A percentile compares a stretch with the other conserved stretches of the same genome.
phyloP scores from a whole-genome alignment of 805 yeast species.

The Nematodospora valgi region DNA sequence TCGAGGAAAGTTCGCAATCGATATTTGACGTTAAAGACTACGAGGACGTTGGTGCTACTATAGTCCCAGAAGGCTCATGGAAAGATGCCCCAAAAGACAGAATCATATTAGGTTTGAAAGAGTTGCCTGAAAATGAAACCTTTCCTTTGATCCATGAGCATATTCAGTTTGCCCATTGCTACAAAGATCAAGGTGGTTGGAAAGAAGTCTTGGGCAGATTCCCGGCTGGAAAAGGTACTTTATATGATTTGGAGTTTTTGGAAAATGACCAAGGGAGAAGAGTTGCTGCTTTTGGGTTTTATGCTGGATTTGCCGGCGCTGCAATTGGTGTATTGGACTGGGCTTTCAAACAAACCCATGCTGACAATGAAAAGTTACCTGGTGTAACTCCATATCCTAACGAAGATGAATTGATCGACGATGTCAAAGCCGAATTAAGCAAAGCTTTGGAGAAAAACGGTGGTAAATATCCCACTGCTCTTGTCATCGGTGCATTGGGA shows the following conservation, averaged over 20 bases:
- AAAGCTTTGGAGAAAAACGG: conserved; percentile 56
- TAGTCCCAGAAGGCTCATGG: conserved; percentile 96
- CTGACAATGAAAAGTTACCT: conserved; percentile 65
- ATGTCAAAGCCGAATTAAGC: conserved; percentile 58
- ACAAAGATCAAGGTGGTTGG: conserved; percentile 98
- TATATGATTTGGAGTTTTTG: conserved; percentile 92
- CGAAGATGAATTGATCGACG: conserved; percentile 70
- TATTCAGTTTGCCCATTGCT: conserved; percentile 98
- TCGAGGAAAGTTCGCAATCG: conserved; percentile 84
- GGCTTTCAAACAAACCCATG: conserved; percentile 82
- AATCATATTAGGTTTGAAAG: conserved; percentile 90
- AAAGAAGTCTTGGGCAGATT: conserved; percentile 82
- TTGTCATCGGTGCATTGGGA: conserved; percentile 96
- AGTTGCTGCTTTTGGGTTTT: conserved; percentile 99
- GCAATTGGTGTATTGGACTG: conserved; percentile 93
- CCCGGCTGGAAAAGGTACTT: conserved; percentile 85
- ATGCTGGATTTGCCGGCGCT: conserved; percentile 99
- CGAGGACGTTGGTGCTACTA: conserved; percentile 72
- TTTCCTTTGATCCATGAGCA: conserved; percentile 96
- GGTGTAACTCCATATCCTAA: conserved; percentile 81
- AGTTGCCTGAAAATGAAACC: conserved; percentile 81
- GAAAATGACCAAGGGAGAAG: conserved; percentile 95
- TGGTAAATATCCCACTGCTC: conserved; percentile 68
- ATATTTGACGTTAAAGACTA: conserved; percentile 77
- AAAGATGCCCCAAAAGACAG: conserved; percentile 84